Evolutionary conservation across 345 rosid species (phyloP), one percentile per base, ranked within the genome.

Genomic region (sweet orange (Citrus sinensis)): DNA sequence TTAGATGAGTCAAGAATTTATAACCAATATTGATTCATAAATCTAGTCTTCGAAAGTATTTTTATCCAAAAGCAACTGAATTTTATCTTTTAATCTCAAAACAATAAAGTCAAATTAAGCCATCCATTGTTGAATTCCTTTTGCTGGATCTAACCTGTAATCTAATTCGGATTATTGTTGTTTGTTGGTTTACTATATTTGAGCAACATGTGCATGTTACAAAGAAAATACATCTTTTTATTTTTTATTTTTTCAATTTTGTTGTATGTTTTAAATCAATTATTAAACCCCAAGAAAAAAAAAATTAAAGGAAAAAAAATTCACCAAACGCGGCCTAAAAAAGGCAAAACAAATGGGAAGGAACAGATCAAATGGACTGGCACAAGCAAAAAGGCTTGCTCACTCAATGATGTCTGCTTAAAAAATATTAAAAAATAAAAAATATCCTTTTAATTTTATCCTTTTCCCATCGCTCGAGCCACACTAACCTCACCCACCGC

Each of bases 351-450:
- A 27, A 17, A 30, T 2, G 2, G 22, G 35, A 71, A 34, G 64
- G 62, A 65, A 79, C 88, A 83, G 78, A 76, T 59, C 68, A 82
- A 73, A 82, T 80, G 87, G 78, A 62, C 83, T 82, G 83, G 75
- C 85, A 79, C 2, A 5, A 60, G 27, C 22, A 19, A 64, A 80
- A 32, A 49, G 14, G 42, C 35, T 46, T 17, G 0, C 37, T 14
- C 51, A 34, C 63, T 73, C 68, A 75, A 62, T 74, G 69, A 62
- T 74, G 77, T 27, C 69, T 27, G 77, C 49, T 56, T 10, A 30
- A n/a, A 4, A 46, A 46, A 46, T 10, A 39, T 40, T 9, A 40
- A 9, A 40, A 46, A 46, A 46, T 0, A 46, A 2, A 13, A 1
- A 13, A 69, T 14, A 29, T 27, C 27, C 49, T 62, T 42, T 55